Percentiles rank a stretch among this genome's conserved stretches.
These are phyloP conservation scores for Dictyostelium brefeldianum DNA, from an alignment of 78 protist species.

Conservation along the genomic window DNA sequence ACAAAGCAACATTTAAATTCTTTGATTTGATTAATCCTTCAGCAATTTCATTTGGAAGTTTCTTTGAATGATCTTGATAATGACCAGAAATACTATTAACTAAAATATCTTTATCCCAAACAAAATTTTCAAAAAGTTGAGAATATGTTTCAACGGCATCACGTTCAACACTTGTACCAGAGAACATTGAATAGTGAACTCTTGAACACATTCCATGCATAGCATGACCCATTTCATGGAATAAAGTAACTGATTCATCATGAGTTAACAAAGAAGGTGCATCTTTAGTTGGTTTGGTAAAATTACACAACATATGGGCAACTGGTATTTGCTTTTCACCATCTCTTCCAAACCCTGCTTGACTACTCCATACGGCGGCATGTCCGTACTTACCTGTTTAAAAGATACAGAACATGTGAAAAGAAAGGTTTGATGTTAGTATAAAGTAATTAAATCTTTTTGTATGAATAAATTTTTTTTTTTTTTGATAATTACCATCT, in stretches of 20 bases:
- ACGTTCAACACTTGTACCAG: constrained; percentile 81
- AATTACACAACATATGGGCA: constrained; percentile 67
- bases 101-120: constrained; percentile 82
- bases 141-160: constrained; percentile 87
- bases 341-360: constrained; percentile 11
- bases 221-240: constrained; percentile 88
- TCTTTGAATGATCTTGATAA: constrained; percentile 32
- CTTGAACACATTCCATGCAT: constrained; percentile 47
- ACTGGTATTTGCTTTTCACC: constrained; percentile 47
- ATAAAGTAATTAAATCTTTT: neutral
- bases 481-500: constrained; percentile 84
- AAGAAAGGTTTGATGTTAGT: too few relatives aligned
- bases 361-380: constrained; percentile 67
- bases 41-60: constrained; percentile 7
- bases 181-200: constrained; percentile 38
- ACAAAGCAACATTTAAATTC: constrained; percentile 21
- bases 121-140: constrained; percentile 88
- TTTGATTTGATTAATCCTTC: constrained; percentile 10
- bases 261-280: constrained; percentile 86
- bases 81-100: constrained; percentile 52
- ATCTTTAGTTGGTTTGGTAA: constrained; percentile 71
- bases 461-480: neutral
- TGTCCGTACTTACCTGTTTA: constrained; percentile 75
- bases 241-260: constrained; percentile 80
- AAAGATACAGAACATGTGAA: too few relatives aligned